These are phyloP conservation scores for Metschnikowia drakensbergensis DNA, from an alignment of 805 yeast species.

Conservation along the genomic window DNA sequence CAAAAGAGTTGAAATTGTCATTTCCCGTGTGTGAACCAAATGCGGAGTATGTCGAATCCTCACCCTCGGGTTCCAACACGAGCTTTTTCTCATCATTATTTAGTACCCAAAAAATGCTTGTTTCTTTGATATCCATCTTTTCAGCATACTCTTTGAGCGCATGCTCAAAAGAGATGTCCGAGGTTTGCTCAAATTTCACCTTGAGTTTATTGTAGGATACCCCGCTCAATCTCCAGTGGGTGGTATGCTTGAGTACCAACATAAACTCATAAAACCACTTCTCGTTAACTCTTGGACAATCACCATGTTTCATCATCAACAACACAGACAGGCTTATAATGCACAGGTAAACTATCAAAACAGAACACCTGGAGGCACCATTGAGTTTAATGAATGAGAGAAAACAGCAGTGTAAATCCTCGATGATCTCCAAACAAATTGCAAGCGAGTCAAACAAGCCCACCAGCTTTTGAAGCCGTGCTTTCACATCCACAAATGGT, in stretches of 20 bases:
- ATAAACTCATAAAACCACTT: slow-evolving; percentile 12
- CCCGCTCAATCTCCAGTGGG: slow-evolving; percentile 12
- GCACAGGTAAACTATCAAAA: slow-evolving; percentile 14
- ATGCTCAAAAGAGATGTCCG: slow-evolving; percentile 7
- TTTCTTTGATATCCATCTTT: not conserved
- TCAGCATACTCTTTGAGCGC: not conserved
- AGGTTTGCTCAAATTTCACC: slow-evolving; percentile 5
- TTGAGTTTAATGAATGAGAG: slow-evolving; percentile 9
- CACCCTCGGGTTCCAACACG: not conserved
- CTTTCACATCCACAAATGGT: slow-evolving; percentile 11
- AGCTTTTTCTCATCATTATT: not conserved
- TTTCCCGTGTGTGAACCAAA: not conserved
- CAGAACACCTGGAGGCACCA: slow-evolving; percentile 10
- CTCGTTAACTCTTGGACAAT: not conserved
- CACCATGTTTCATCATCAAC: not conserved
- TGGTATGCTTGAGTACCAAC: slow-evolving; percentile 9
- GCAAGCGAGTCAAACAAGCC: not conserved
- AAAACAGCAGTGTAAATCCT: slow-evolving; percentile 9
- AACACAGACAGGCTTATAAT: slow-evolving; percentile 11
- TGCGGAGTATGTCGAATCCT: not conserved
- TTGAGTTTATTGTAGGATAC: slow-evolving; percentile 9
- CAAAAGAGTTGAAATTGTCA: slow-evolving; percentile 6
- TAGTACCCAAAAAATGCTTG: not conserved
- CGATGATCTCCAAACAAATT: slow-evolving; percentile 9
- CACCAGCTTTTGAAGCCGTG: not conserved